Evolutionary conservation across 2,329 filamentous ascomycete species (phyloP), one percentile per base, ranked within the genome.

Genomic region (Coccinonectria pachysandricola): DNA sequence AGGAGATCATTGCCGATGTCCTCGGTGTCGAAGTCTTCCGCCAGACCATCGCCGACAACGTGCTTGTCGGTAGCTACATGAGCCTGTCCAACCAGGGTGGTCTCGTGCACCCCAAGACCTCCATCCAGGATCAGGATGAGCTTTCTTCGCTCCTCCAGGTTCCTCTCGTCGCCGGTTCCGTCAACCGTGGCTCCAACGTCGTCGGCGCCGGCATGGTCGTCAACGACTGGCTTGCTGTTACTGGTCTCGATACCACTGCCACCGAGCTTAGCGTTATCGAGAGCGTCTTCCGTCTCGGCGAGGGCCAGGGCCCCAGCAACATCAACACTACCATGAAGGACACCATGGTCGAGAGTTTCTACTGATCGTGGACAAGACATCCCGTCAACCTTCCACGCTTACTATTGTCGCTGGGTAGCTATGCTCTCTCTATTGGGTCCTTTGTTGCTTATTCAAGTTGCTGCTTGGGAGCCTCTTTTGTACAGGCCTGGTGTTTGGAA

Each of bases 271-370:
- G 85, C 51, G 91, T 98, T 32, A 74, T 98, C 31, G 91, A 98
- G 70, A 87, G 79, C 47, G 87, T 98, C 39, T 98, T 98, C 68
- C 75, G 86, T 48, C 67, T 98, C 23, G 87, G 87, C 38, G 88
- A 96, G 65, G 86, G 84, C 28, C 70, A 76, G 42, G 84, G 74
- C 6, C 79, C 85, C 26, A 75, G 75, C 49, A 77, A 73, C 46
- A 85, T 88, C 62, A 83, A 83, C 56, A 81, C 77, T 27, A 77
- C 64, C 44, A 78, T 95, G 66, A 96, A 95, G 73, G 88, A 96
- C 57, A 91, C 86, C 41, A 93, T 98, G 75, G 91, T 98, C 36
- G 91, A 98, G 68, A 93, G 84, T 48, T 98, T 96, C 65, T 98
- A 98, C 66, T 98, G 70, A 69, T 30, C 21, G 19, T n/a, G n/a